Base-by-base conservation (phyloP, 1,284 basidiomycete species). In the Bjerkandera adusta region DNA sequence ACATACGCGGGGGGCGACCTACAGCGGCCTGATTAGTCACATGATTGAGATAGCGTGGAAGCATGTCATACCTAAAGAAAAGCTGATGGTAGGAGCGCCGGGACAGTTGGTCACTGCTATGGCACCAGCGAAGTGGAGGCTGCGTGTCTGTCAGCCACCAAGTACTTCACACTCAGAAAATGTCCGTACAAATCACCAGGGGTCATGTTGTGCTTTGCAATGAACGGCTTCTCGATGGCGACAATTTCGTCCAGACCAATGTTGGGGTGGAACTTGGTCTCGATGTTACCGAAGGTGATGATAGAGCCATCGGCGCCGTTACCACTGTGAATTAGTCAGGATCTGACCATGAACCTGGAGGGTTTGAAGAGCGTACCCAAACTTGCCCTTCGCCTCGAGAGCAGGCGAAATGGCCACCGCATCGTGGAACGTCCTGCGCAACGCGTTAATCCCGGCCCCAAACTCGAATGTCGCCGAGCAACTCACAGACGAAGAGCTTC, bases 141-240 rank as follows among this genome's bases (percentile, higher is more conserved):
- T n/a, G n/a, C n/a, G n/a, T n/a, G n/a, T n/a, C n/a, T n/a, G n/a
- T n/a, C n/a, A n/a, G n/a, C n/a, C n/a, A n/a, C n/a, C n/a, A n/a
- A n/a, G n/a, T n/a, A n/a, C n/a, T n/a, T n/a, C n/a, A n/a, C n/a
- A n/a, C n/a, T n/a, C n/a, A n/a, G n/a, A n/a, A n/a, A n/a, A n/a
- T n/a, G n/a, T n/a, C n/a, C n/a, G n/a, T n/a, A n/a, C n/a, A 64
- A 61, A 50, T 66, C 64, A 22, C 59, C 62, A 22, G 61, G 50
- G 30, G 60, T 58, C 8, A 60, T 57, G 51, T 56, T 57, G 55
- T 63, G 56, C 44, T 43, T 54, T 37, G 56, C 50, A 16, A 58
- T 48, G 54, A 62, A 61, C 13, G 59, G 60, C 35, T 47, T 51
- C 47, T 62, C 59, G 15, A 45, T 47, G 16, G 50, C 51, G 33